Evolutionary conservation across 2,329 filamentous ascomycete species (phyloP).

Genomic region (Myotisia sp.): DNA sequence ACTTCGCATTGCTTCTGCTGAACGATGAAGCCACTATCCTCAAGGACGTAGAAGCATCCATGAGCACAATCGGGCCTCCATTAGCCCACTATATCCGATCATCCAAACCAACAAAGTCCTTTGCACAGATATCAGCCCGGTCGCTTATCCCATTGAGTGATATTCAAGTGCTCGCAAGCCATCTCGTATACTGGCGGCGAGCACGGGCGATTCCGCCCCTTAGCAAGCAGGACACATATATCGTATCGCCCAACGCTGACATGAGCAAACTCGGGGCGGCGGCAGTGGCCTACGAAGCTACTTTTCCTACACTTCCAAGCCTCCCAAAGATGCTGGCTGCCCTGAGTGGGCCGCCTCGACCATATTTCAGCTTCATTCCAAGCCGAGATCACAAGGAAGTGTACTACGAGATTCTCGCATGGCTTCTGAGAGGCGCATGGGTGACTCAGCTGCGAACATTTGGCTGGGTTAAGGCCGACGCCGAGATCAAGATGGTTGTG

Average conservation of each 20-base stretch:
- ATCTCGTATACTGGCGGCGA: constrained; percentile 91
- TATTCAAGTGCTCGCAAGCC: constrained; percentile 74
- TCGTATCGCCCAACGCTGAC: constrained; percentile 81
- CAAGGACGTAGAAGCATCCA: constrained; percentile 51
- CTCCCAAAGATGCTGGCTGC: constrained; percentile 77
- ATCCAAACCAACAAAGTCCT: constrained; percentile 49
- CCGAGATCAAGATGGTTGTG: constrained; percentile 69
- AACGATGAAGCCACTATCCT: constrained; percentile 72
- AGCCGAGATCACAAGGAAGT: constrained; percentile 73
- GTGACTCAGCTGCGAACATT: constrained; percentile 88
- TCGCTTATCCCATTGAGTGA: constrained; percentile 59
- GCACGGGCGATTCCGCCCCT: constrained; percentile 84
- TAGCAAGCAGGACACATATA: constrained; percentile 77
- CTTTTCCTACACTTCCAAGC: constrained; percentile 70
- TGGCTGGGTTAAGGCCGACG: constrained; percentile 71
- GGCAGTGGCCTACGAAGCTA: constrained; percentile 55
- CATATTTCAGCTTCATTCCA: constrained; percentile 72
- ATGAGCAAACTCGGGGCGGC: constrained; percentile 56
- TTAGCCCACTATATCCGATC: constrained; percentile 59
- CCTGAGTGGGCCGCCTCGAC: constrained; percentile 63
- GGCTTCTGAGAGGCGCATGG: constrained; percentile 85
- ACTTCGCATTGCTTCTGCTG: constrained; percentile 74
- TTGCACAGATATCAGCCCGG: constrained; percentile 52
- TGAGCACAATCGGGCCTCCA: constrained; percentile 58
- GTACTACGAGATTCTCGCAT: constrained; percentile 84